Evolutionary conservation across 192 early-diverging fungal species (phyloP).

Genomic region (Anaeromyces robustus): DNA sequence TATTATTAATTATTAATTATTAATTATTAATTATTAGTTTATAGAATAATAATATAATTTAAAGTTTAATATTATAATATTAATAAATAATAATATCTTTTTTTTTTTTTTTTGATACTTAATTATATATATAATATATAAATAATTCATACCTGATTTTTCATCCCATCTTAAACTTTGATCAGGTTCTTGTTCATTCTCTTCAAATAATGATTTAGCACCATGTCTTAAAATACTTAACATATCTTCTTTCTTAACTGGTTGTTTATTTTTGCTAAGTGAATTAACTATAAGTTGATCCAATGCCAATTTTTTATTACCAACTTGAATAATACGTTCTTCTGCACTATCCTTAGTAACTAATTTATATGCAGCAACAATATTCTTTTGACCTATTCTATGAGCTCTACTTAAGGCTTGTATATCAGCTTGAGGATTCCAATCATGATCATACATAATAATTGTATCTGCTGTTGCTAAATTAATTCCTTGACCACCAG

Average conservation of each 20-base stretch:
- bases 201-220: conserved; percentile 46
- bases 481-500: conserved; percentile 62
- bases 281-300: conserved; percentile 51
- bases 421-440: conserved; percentile 54
- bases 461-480: conserved; percentile 56
- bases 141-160: no score
- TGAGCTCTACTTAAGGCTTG: conserved; percentile 60
- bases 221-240: conserved; percentile 52
- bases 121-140: no score
- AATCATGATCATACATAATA: conserved; percentile 58
- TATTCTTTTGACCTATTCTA: conserved; percentile 53
- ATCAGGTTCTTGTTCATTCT: conserved; percentile 14
- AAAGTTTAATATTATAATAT: no score
- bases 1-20: no score
- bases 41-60: no score
- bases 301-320: conserved; percentile 55
- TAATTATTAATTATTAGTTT: no score
- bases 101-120: no score
- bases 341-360: conserved; percentile 46
- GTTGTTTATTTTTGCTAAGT: conserved; percentile 13
- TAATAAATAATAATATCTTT: no score
- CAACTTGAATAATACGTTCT: conserved; percentile 57
- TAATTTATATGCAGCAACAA: conserved; percentile 46
- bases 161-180: no score
- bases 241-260: conserved; percentile 31